phyloP scores from a whole-genome alignment of 2,329 filamentous ascomycete genomes.

The Penicillium frequentans region DNA sequence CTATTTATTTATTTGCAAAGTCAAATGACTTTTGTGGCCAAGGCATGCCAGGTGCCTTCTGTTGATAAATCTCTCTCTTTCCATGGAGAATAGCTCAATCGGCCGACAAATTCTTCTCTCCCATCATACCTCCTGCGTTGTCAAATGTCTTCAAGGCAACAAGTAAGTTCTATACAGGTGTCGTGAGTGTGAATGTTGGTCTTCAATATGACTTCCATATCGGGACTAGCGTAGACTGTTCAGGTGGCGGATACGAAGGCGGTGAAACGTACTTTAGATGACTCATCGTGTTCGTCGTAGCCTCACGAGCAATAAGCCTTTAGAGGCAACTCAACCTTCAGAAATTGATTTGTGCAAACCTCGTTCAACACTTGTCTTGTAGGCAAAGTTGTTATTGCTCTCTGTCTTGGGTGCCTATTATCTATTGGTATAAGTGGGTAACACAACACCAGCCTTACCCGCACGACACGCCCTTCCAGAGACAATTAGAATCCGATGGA shows the following conservation, averaged over 20 bases:
- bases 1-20: no score
- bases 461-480: slow-evolving; percentile 24
- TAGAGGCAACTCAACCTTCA: background rate
- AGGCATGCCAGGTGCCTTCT: no score
- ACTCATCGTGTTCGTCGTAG: background rate
- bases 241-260: background rate
- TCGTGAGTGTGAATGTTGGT: no score
- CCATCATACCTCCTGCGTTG: no score
- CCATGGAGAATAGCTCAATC: no score
- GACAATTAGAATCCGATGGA: slow-evolving; percentile 37
- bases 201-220: background rate
- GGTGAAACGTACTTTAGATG: background rate
- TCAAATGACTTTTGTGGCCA: no score
- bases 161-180: no score
- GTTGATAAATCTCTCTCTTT: no score
- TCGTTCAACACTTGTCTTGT: background rate
- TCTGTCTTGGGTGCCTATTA: background rate
- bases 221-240: background rate
- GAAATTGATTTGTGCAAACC: background rate
- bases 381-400: background rate
- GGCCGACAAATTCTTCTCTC: no score
- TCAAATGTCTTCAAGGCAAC: no score
- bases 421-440: background rate
- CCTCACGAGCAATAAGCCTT: background rate
- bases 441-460: background rate